phyloP scores from a whole-genome alignment of 345 rosid genomes.

The Heritiera littoralis region DNA sequence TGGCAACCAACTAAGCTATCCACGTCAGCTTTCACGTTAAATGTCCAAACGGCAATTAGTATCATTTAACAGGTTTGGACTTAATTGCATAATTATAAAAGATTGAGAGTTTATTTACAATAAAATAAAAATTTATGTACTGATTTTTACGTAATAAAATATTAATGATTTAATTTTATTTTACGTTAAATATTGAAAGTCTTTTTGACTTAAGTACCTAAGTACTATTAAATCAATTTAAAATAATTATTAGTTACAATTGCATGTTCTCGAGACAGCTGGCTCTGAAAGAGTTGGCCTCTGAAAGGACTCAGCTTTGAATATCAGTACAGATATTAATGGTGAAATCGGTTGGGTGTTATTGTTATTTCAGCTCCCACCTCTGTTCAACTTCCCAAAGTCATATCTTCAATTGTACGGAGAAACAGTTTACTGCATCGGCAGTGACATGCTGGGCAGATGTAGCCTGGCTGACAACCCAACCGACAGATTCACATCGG shows the following conservation, averaged over 20 bases:
- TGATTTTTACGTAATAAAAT: too few relatives aligned
- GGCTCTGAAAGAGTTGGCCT: neutral
- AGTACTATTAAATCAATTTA: too few relatives aligned
- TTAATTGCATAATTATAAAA: too few relatives aligned
- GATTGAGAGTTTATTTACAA: too few relatives aligned
- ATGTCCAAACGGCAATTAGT: too few relatives aligned
- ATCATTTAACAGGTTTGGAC: too few relatives aligned
- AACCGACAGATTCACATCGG: slow-evolving; percentile 50
- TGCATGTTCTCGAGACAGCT: neutral
- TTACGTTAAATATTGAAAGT: too few relatives aligned
- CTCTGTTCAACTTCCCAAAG: slow-evolving; percentile 71
- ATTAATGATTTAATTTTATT: too few relatives aligned
- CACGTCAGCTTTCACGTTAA: too few relatives aligned
- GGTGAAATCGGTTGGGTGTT: neutral
- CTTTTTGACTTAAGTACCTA: too few relatives aligned
- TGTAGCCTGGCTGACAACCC: slow-evolving; percentile 50
- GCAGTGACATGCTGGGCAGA: slow-evolving; percentile 45
- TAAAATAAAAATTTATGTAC: too few relatives aligned
- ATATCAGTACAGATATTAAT: neutral
- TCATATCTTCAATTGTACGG: slow-evolving; percentile 77
- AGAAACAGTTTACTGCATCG: slow-evolving; percentile 54
- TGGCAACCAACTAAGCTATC: too few relatives aligned
- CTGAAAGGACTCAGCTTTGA: neutral
- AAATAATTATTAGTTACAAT: neutral
- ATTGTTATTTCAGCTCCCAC: slow-evolving; percentile 54